These are phyloP conservation scores for Ettlia oleoabundans DNA, from an alignment of 139 green algal species.

Conservation along the genomic window DNA sequence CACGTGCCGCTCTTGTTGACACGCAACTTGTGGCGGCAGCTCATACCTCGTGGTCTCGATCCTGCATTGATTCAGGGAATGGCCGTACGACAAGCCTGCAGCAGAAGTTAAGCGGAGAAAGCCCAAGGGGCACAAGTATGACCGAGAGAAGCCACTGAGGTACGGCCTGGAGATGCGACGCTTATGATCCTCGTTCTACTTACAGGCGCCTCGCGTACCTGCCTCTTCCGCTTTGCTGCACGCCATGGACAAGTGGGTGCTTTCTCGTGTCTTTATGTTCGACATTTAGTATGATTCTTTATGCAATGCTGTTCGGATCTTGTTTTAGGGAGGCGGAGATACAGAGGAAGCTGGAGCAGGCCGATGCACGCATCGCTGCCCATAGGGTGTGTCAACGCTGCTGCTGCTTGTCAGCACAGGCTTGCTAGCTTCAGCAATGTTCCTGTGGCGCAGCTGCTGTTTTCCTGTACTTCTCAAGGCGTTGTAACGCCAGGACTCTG, in stretches of 20 bases:
- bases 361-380: constrained; percentile 41
- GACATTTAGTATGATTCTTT: too few species aligned
- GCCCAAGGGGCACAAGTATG: constrained; percentile 65
- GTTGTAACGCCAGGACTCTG: too few species aligned
- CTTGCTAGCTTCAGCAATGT: not conserved
- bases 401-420: not conserved
- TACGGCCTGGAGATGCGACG: not conserved
- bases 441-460: not conserved
- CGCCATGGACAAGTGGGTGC: too few species aligned
- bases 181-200: not conserved
- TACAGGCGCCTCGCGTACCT: too few species aligned
- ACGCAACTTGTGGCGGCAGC: not conserved
- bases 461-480: not conserved
- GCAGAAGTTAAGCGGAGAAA: constrained; percentile 17
- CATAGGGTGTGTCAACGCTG: constrained; percentile 39
- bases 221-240: too few species aligned
- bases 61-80: constrained; percentile 41
- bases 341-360: constrained; percentile 42
- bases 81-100: constrained; percentile 31
- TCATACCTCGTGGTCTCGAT: not conserved
- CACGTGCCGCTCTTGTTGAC: too few species aligned
- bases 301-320: too few species aligned
- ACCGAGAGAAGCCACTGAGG: constrained; percentile 43
- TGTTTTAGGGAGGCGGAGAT: constrained; percentile 48
- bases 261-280: too few species aligned